Evolutionary conservation across 306 rosid genomes (phyloP).

Genomic region (Sindora glabra): DNA sequence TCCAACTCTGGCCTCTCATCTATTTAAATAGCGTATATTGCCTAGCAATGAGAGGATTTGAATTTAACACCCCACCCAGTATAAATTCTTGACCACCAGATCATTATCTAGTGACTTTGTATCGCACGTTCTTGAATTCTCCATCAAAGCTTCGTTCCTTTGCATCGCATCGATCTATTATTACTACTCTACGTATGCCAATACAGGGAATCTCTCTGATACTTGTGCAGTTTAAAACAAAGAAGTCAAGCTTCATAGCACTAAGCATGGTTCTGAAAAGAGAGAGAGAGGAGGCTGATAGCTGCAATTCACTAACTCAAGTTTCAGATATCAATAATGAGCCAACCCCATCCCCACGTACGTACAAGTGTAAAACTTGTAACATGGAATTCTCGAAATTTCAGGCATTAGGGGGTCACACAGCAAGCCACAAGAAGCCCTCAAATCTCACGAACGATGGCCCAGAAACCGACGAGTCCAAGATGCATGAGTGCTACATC

Average conservation of each 20-base stretch:
- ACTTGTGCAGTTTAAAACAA: too few species aligned
- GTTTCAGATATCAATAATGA: constrained; percentile 25
- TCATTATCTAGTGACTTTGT: too few species aligned
- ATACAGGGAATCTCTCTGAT: too few species aligned
- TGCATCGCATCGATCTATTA: too few species aligned
- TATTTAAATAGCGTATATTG: too few species aligned
- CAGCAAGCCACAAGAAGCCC: constrained; percentile 73
- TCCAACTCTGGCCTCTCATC: too few species aligned
- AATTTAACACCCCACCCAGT: too few species aligned
- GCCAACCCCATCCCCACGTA: constrained; percentile 14
- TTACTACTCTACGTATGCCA: too few species aligned
- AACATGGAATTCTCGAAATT: constrained; percentile 47
- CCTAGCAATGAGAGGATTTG: too few species aligned
- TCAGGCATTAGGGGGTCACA: constrained; percentile 88
- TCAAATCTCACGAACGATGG: background rate
- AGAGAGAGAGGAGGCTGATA: constrained; percentile 34
- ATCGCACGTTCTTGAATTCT: too few species aligned
- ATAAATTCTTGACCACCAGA: too few species aligned
- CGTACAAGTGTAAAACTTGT: constrained; percentile 66
- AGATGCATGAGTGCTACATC: constrained; percentile 55
- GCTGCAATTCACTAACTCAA: constrained; percentile 44
- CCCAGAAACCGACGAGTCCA: constrained; percentile 23
- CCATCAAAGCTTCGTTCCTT: too few species aligned
- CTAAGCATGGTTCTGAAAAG: constrained; percentile 38
- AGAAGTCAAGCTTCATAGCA: background rate